Conservation (phyloP, 169 alveolate species). For the Perkinsus chesapeaki region DNA sequence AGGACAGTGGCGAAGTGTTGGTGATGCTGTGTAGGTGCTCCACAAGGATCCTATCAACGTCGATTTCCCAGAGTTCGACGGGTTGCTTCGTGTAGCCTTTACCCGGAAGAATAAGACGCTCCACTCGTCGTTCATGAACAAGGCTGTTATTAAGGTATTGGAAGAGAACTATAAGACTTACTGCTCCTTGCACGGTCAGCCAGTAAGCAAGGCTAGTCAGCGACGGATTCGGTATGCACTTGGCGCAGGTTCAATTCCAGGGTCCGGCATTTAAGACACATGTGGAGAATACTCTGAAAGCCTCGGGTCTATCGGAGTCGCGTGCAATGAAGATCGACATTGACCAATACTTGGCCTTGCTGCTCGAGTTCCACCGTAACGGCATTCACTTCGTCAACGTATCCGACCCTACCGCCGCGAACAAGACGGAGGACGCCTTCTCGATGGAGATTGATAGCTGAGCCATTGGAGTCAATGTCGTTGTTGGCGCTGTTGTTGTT, state of each 20-base stretch:
- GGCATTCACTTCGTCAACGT: constrained; percentile 69
- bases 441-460: neutral
- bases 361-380: constrained; percentile 70
- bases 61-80: constrained; percentile 97
- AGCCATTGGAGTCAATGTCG: neutral
- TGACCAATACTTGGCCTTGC: constrained; percentile 69
- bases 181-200: constrained; percentile 55
- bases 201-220: constrained; percentile 10
- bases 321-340: constrained; percentile 74
- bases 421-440: neutral
- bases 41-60: constrained; percentile 39
- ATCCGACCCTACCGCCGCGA: neutral
- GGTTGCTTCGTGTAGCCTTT: constrained; percentile 91
- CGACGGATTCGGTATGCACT: neutral
- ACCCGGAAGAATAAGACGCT: constrained; percentile 93
- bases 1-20: neutral
- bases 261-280: constrained; percentile 22
- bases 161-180: constrained; percentile 83
- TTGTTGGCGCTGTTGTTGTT: too few relatives aligned
- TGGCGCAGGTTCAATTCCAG: neutral
- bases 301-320: constrained; percentile 47
- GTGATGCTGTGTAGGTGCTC: neutral
- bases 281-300: constrained; percentile 45
- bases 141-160: constrained; percentile 78
- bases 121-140: constrained; percentile 88